Evolutionary conservation across 352 stramenopile genomes (phyloP).

Genomic region (Phytophthora citricola): DNA sequence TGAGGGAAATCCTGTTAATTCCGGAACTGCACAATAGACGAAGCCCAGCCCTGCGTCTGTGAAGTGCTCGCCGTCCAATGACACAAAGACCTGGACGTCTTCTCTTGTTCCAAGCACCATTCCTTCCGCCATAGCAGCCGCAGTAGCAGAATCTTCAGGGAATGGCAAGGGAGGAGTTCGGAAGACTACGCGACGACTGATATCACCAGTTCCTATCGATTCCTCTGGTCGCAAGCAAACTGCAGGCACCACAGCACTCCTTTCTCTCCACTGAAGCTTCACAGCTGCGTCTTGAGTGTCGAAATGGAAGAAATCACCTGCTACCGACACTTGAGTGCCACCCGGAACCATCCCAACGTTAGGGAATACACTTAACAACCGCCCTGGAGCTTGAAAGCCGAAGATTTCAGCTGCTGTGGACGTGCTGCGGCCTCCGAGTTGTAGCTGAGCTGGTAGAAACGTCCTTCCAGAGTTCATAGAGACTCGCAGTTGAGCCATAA

Average conservation of each 20-base stretch:
- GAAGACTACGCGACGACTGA: conserved; percentile 53
- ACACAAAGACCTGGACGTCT: conserved; percentile 60
- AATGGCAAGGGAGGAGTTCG: conserved; percentile 50
- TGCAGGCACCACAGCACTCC: conserved; percentile 37
- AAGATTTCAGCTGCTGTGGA: conserved; percentile 31
- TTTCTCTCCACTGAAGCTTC: conserved; percentile 54
- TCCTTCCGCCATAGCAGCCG: conserved; percentile 32
- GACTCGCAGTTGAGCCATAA: conserved; percentile 43
- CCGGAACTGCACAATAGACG: conserved; percentile 30
- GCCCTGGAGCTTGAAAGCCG: conserved; percentile 36
- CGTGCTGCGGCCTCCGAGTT: conserved; percentile 13
- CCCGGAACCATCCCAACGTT: conserved; percentile 45
- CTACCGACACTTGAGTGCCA: conserved; percentile 57
- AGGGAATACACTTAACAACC: conserved; percentile 47
- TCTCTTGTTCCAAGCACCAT: conserved; percentile 39
- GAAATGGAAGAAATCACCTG: conserved; percentile 62
- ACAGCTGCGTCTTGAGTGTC: conserved; percentile 63
- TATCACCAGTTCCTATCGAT: not conserved
- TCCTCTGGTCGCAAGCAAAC: conserved; percentile 31
- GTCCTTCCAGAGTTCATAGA: conserved; percentile 59
- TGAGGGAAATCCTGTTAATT: conserved; percentile 19
- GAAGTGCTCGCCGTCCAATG: conserved; percentile 59
- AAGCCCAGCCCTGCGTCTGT: conserved; percentile 33
- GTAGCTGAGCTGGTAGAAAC: conserved; percentile 31
- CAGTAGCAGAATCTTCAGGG: conserved; percentile 24